These are phyloP conservation scores for Eucalyptus albens DNA, from an alignment of 345 rosid species.

Conservation along the genomic window DNA sequence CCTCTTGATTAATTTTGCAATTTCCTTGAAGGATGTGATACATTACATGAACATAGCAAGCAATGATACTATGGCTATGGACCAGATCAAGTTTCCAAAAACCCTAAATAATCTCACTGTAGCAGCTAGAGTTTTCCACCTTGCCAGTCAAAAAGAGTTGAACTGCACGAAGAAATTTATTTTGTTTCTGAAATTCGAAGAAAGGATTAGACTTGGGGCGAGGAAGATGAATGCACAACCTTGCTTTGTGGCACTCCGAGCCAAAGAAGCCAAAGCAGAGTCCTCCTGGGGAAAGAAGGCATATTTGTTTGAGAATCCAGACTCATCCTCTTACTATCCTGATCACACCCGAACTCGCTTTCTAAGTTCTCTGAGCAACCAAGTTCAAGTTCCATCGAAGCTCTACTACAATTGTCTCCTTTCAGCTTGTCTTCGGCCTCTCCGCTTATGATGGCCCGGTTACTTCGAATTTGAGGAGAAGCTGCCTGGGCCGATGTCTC, in stretches of 20 bases:
- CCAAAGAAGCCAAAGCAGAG: constrained; percentile 84
- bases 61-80: background rate
- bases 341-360: constrained; percentile 16
- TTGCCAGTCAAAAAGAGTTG: background rate
- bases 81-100: background rate
- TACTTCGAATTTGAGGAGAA: constrained; percentile 40
- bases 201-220: constrained; percentile 22
- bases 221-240: constrained; percentile 70
- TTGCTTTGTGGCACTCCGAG: constrained; percentile 81
- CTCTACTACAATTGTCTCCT: background rate
- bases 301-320: constrained; percentile 28
- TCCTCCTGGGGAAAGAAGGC: constrained; percentile 91
- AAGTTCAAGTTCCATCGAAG: background rate
- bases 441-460: background rate
- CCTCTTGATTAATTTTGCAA: background rate
- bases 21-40: background rate
- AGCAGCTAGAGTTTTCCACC: background rate
- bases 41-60: background rate
- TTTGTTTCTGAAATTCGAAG: background rate
- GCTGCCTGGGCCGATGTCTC: constrained; percentile 48
- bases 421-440: background rate
- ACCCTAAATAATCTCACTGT: background rate
- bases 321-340: constrained; percentile 25
- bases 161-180: background rate
- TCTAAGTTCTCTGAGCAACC: constrained; percentile 4